phyloP scores from a whole-genome alignment of 139 green algal genomes.

The Chlamydomonas eustigma region DNA sequence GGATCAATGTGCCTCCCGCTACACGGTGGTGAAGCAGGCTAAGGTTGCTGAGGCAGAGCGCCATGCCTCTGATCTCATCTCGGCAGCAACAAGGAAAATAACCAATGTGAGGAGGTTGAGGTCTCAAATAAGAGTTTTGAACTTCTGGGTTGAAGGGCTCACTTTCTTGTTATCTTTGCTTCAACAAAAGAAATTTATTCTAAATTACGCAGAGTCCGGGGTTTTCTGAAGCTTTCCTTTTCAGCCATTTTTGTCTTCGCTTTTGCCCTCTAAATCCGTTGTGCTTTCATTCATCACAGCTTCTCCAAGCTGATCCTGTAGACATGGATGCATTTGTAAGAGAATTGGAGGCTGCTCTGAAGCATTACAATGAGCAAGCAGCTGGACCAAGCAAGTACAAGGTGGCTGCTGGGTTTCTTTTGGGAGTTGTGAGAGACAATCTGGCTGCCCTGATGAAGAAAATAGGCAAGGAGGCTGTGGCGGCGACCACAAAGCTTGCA shows the following conservation, averaged over 20 bases:
- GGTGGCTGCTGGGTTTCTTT: slow-evolving; percentile 39
- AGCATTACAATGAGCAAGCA: slow-evolving; percentile 8
- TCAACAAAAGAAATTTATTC: too few relatives aligned
- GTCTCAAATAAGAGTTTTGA: too few relatives aligned
- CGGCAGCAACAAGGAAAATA: not conserved
- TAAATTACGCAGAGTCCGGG: too few relatives aligned
- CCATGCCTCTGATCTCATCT: not conserved
- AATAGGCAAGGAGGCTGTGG: not conserved
- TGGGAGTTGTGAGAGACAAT: slow-evolving; percentile 3
- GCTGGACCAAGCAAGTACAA: slow-evolving; percentile 39
- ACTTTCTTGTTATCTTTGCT: too few relatives aligned
- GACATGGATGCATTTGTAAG: not conserved
- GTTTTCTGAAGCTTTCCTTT: too few relatives aligned
- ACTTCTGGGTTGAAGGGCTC: too few relatives aligned
- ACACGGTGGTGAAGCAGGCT: slow-evolving; percentile 3
- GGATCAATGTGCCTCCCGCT: not conserved
- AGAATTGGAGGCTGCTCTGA: not conserved
- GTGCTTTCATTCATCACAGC: not conserved
- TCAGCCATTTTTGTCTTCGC: too few relatives aligned
- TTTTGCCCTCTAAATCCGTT: not conserved
- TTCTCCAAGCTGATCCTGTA: not conserved
- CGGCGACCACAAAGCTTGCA: not conserved
- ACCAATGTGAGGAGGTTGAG: not conserved
- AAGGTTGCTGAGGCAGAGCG: slow-evolving; percentile 8
- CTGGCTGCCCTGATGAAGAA: not conserved